Evolutionary conservation across 176 grass and related monocot species (phyloP).

Genomic region (Musa itinerans): DNA sequence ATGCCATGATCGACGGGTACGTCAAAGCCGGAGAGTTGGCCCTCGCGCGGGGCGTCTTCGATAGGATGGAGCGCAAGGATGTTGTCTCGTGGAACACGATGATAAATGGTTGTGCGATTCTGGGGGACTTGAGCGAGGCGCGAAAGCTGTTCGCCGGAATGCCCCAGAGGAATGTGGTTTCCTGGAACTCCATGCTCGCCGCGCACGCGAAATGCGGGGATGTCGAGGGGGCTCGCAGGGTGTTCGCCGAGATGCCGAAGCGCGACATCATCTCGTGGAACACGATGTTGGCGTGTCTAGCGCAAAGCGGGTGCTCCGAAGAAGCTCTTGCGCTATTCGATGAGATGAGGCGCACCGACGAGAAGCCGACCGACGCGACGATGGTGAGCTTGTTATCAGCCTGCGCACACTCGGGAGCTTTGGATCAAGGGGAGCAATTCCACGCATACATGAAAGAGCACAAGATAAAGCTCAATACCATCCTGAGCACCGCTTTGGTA

Average conservation of each 20-base stretch:
- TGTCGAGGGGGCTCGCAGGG: not conserved
- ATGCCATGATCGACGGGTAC: not conserved
- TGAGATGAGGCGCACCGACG: not conserved
- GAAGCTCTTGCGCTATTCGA: conserved; percentile 1
- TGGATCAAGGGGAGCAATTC: not conserved
- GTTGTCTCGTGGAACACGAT: conserved; percentile 10
- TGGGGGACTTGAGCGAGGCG: not conserved
- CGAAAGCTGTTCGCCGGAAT: not conserved
- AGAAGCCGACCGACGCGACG: not conserved
- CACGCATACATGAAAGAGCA: not conserved
- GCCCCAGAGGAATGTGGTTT: conserved; percentile 2
- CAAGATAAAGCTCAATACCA: not conserved
- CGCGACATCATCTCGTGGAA: conserved; percentile 4
- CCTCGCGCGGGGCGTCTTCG: not conserved
- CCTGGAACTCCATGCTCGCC: conserved; percentile 11
- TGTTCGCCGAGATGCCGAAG: conserved; percentile 6
- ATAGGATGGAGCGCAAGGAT: not conserved
- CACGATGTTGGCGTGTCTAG: conserved; percentile 2
- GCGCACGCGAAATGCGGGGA: not conserved
- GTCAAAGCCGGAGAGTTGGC: not conserved
- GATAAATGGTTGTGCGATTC: not conserved
- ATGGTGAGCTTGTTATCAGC: conserved; percentile 2
- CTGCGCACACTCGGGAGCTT: not conserved
- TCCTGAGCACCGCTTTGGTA: not conserved
- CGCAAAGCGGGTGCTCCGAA: not conserved